These are phyloP conservation scores for Bondarzewia mesenterica DNA, from an alignment of 1,284 basidiomycete genomes.

Conservation along the genomic window DNA sequence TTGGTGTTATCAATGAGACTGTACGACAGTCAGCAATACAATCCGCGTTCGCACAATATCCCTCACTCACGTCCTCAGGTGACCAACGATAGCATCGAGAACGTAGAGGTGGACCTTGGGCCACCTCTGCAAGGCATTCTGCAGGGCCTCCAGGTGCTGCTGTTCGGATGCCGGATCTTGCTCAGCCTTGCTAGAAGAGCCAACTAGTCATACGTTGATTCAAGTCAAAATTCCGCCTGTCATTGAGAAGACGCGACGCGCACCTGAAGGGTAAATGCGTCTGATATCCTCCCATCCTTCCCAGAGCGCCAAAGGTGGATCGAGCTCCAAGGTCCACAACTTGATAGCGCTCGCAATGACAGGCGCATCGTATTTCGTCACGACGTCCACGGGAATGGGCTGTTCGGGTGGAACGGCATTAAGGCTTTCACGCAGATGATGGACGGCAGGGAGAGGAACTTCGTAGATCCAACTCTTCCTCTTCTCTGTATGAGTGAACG, in stretches of 20 bases:
- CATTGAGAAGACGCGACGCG: constrained; percentile 7
- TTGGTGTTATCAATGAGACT: constrained; percentile 68
- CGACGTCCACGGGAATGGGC: constrained; percentile 55
- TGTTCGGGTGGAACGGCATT: constrained; percentile 65
- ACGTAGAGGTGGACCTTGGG: constrained; percentile 80
- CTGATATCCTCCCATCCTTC: constrained; percentile 89
- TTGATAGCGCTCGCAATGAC: constrained; percentile 81
- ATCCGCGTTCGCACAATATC: neutral
- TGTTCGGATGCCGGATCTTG: constrained; percentile 41
- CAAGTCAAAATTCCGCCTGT: neutral
- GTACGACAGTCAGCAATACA: neutral
- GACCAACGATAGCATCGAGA: constrained; percentile 72
- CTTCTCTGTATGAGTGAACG: constrained; percentile 68
- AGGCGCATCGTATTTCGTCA: constrained; percentile 76
- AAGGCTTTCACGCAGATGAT: constrained; percentile 76
- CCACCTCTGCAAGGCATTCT: constrained; percentile 60
- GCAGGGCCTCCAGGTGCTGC: constrained; percentile 61
- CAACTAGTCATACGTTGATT: constrained; percentile 30
- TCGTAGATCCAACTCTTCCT: constrained; percentile 92
- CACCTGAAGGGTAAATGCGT: constrained; percentile 68
- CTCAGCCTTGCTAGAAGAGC: constrained; percentile 42
- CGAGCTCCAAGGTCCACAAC: constrained; percentile 80
- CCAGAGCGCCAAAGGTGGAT: constrained; percentile 75
- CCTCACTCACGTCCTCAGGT: constrained; percentile 61
- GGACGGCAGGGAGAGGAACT: constrained; percentile 74